Evolutionary conservation across 768 basidiomycete genomes (phyloP).

Genomic region (Pleurotus pulmonarius): DNA sequence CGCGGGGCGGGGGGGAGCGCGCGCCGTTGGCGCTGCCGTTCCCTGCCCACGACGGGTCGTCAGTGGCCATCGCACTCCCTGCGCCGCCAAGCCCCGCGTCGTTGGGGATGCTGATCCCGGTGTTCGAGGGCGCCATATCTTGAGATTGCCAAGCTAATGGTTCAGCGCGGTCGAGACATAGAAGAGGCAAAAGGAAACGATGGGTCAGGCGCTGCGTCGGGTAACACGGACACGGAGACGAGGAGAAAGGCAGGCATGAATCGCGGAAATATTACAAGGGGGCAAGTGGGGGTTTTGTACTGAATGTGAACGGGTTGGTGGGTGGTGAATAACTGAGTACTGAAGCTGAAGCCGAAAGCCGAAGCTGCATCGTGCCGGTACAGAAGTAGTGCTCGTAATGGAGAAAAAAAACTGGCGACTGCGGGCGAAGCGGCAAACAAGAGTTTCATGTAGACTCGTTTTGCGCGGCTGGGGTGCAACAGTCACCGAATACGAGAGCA

Average conservation of each 20-base stretch:
- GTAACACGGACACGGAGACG: conserved; percentile 31
- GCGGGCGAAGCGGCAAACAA: too few species aligned
- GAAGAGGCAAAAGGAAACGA: conserved; percentile 28
- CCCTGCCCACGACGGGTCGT: conserved; percentile 54
- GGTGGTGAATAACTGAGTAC: neutral
- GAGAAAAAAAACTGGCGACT: too few species aligned
- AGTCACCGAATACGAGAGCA: too few species aligned
- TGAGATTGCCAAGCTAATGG: conserved; percentile 77
- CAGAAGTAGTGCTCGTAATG: too few species aligned
- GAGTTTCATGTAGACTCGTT: too few species aligned
- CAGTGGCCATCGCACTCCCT: conserved; percentile 42
- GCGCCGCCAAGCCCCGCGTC: conserved; percentile 39
- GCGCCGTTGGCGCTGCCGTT: conserved; percentile 13
- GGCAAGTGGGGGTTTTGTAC: neutral
- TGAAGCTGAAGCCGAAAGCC: neutral
- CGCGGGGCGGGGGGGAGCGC: conserved; percentile 36
- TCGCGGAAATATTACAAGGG: neutral
- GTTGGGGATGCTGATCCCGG: conserved; percentile 70
- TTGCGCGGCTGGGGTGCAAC: too few species aligned
- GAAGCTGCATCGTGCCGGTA: too few species aligned
- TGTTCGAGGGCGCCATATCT: conserved; percentile 68
- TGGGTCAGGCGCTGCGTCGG: conserved; percentile 31
- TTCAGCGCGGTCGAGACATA: neutral
- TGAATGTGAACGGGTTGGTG: neutral
- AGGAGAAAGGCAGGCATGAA: conserved; percentile 13